Evolutionary conservation across 495 filamentous ascomycete genomes (phyloP), one percentile per base, ranked within the genome.

Genomic region (Lepidopterella palustris): DNA sequence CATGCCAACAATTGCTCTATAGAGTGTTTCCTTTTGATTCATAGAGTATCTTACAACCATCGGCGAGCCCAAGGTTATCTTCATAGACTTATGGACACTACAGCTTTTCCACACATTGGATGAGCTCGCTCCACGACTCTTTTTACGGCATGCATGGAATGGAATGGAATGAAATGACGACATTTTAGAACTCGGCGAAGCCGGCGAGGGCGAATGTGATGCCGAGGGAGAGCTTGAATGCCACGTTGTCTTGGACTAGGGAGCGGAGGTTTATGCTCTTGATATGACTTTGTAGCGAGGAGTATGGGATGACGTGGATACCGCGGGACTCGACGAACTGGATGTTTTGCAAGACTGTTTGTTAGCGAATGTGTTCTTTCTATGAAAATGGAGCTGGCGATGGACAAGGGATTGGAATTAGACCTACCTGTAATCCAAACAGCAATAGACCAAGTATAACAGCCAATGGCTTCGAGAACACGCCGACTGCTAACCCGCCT

Each of bases 221-320:
- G 9, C 86, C 89, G 67, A 93, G 92, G 39, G 82, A 84, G 8
- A 92, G 65, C 77, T 92, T 93, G 68, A 95, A 89, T 0, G 85
- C 85, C 20, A 82, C 76, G 68, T 92, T 80, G 58, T 84, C 78
- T 61, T 82, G 80, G 57, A 93, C 71, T 3, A 82, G 79, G 1
- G 77, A 78, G 24, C 77, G 69, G 50, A 88, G n/a, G 67, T 87
- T 76, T 24, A 83, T 77, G 13, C 70, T 70, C 70, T 78, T 81
- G 24, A 85, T 73, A 62, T 82, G 84, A 54, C 77, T 73, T 60
- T 87, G 82, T 54, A 89, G 60, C n/a, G 73, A 62, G 66, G 77
- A 62, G 71, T 84, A 72, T 35, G 87, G 80, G 63, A 95, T 63
- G 29, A 93, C 61, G 66, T 89, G 83, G 62, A 92, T 84, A 15